phyloP scores from a whole-genome alignment of 1,284 basidiomycete genomes.

The Golubevia pallescens region DNA sequence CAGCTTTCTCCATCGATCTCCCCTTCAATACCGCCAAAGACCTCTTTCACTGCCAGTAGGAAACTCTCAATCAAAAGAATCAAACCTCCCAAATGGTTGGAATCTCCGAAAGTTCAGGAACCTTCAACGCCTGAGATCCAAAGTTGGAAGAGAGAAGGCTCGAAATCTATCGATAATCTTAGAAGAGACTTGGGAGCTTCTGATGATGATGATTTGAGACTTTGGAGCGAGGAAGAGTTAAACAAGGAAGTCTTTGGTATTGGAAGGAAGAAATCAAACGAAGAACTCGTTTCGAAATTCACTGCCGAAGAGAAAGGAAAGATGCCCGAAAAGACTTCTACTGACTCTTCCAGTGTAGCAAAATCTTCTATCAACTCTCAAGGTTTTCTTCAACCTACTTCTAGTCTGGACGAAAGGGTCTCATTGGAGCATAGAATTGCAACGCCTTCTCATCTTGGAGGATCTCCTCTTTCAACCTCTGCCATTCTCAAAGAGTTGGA shows the following conservation, averaged over 20 bases:
- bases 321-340: not conserved
- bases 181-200: not conserved
- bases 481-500: too few relatives aligned
- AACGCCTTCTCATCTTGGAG: too few relatives aligned
- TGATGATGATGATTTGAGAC: not conserved
- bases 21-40: not conserved
- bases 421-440: too few relatives aligned
- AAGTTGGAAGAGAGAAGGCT: conserved; percentile 21
- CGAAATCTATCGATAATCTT: not conserved
- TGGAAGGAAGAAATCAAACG: not conserved
- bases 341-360: not conserved
- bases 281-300: not conserved
- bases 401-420: too few relatives aligned
- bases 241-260: not conserved
- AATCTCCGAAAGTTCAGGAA: not conserved
- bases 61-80: not conserved
- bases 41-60: not conserved
- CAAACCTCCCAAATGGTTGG: not conserved
- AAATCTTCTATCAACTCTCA: too few relatives aligned
- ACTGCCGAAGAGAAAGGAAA: not conserved
- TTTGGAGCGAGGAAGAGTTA: not conserved
- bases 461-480: too few relatives aligned
- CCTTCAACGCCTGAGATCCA: conserved; percentile 35
- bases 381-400: too few relatives aligned
- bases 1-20: too few relatives aligned